These are phyloP conservation scores for Melocanna baccifera DNA, from an alignment of 176 grass and related monocot species.

Conservation along the genomic window DNA sequence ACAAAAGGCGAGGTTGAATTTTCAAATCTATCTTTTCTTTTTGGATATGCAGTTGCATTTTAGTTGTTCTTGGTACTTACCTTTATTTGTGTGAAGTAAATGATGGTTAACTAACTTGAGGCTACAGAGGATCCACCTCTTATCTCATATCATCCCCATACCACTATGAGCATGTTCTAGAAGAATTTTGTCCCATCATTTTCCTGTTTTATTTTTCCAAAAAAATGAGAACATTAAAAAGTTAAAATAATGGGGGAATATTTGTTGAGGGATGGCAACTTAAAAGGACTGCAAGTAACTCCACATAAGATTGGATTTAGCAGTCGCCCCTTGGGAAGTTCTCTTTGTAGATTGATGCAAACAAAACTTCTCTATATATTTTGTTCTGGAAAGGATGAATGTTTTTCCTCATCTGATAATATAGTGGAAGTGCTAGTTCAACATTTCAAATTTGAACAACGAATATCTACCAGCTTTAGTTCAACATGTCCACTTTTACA, in stretches of 20 bases:
- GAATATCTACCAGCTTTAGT: background rate
- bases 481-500: background rate
- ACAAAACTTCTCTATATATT: background rate
- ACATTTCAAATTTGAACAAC: background rate
- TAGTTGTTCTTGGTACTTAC: conserved; percentile 12
- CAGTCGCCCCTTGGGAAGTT: background rate
- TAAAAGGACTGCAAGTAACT: background rate
- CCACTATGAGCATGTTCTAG: background rate
- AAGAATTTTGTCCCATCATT: background rate
- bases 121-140: background rate
- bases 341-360: background rate
- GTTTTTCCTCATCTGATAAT: background rate
- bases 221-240: background rate
- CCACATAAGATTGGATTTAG: background rate
- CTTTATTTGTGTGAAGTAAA: background rate
- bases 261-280: background rate
- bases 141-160: background rate
- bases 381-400: background rate
- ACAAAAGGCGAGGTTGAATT: conserved; percentile 57
- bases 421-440: too few relatives aligned
- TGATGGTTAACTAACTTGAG: background rate
- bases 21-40: conserved; percentile 27
- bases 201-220: background rate
- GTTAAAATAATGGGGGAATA: conserved; percentile 1
- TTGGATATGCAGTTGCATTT: background rate